These are phyloP conservation scores for Lipomyces spencermartinsiae DNA, from an alignment of 805 yeast genomes.

Conservation along the genomic window DNA sequence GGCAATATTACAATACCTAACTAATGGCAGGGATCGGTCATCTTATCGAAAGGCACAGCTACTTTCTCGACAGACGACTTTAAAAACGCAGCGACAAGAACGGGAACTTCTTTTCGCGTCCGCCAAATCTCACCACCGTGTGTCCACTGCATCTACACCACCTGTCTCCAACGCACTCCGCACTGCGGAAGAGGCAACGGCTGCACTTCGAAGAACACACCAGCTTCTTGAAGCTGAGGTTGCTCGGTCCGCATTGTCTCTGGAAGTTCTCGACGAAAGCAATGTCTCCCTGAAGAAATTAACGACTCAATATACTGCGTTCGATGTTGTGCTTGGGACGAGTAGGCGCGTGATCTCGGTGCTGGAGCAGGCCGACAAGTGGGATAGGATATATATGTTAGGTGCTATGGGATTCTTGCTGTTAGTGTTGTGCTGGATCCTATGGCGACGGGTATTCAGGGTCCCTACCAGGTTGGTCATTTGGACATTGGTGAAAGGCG, in stretches of 20 bases:
- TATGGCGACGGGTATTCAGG: conserved; percentile 49
- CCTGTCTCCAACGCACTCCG: conserved; percentile 20
- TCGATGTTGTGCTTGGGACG: conserved; percentile 48
- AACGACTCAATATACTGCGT: conserved; percentile 47
- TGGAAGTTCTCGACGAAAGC: conserved; percentile 49
- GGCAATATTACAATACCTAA: background rate
- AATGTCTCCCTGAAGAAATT: conserved; percentile 46
- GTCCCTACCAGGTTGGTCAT: conserved; percentile 43
- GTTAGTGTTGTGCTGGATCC: conserved; percentile 47
- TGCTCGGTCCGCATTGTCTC: conserved; percentile 47
- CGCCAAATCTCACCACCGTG: background rate
- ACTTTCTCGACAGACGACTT: conserved; percentile 20
- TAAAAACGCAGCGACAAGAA: conserved; percentile 16
- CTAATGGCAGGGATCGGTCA: conserved; percentile 25
- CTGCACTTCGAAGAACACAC: conserved; percentile 45
- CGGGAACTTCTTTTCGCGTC: conserved; percentile 21
- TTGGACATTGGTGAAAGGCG: conserved; percentile 30
- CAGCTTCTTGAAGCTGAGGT: conserved; percentile 50
- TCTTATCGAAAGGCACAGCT: conserved; percentile 41
- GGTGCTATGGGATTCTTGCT: conserved; percentile 48
- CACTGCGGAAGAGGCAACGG: conserved; percentile 44
- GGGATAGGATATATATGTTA: conserved; percentile 50
- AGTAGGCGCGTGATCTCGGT: conserved; percentile 47
- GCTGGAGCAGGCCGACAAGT: conserved; percentile 50
- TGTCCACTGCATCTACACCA: background rate